phyloP scores from a whole-genome alignment of 495 filamentous ascomycete genomes.

The Penicillium chermesinum region DNA sequence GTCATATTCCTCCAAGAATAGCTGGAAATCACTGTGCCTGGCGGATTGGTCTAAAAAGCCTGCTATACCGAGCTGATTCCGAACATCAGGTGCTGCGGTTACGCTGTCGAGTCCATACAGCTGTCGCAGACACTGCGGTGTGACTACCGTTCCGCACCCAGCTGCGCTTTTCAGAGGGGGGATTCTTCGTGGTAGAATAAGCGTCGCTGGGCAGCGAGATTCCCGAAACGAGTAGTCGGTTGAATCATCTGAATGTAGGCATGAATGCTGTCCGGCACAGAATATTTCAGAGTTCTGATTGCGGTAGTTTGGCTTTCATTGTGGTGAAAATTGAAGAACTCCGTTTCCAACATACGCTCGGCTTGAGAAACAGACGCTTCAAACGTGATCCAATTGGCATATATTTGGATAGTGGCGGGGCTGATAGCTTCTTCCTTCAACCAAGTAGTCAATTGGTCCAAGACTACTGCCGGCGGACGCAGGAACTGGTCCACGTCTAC shows the following conservation, averaged over 20 bases:
- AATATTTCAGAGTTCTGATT: conserved; percentile 55
- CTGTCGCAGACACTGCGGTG: conserved; percentile 53
- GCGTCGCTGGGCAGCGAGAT: conserved; percentile 20
- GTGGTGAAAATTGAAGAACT: conserved; percentile 50
- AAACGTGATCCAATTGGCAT: conserved; percentile 56
- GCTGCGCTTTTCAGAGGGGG: conserved; percentile 25
- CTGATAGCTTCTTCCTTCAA: conserved; percentile 43
- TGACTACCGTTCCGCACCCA: conserved; percentile 46
- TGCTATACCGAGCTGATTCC: conserved; percentile 57
- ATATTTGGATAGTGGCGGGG: conserved; percentile 33
- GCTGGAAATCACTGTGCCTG: conserved; percentile 50
- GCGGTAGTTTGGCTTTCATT: conserved; percentile 24
- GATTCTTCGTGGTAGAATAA: conserved; percentile 21
- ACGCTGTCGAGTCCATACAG: conserved; percentile 56
- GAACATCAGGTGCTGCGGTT: conserved; percentile 25
- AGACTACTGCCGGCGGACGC: conserved; percentile 40
- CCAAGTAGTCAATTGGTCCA: conserved; percentile 44
- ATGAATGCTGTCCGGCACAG: conserved; percentile 48
- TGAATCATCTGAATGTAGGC: conserved; percentile 48
- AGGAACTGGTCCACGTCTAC: conserved; percentile 49
- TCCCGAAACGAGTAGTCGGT: conserved; percentile 52
- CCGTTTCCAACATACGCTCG: conserved; percentile 48
- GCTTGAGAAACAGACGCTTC: conserved; percentile 46
- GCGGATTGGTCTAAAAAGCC: conserved; percentile 67
- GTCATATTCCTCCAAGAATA: conserved; percentile 48